Conservation (phyloP, 1,284 basidiomycete genomes). For the Exsudoporus floridanus region DNA sequence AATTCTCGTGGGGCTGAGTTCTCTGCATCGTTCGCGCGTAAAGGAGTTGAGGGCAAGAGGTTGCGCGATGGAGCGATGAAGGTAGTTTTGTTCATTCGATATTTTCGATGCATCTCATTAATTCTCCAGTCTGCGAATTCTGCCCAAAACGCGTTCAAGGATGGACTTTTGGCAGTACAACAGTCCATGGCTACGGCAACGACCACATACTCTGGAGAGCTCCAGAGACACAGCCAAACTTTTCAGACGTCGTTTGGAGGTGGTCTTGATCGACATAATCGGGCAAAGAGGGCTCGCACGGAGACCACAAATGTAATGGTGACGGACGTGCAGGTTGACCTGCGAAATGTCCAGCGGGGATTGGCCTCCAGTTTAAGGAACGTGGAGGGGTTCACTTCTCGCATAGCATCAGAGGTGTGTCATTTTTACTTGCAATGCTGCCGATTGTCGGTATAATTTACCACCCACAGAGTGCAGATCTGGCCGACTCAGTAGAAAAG, state of each 20-base stretch:
- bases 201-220: conserved; percentile 50
- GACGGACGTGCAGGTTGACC: conserved; percentile 51
- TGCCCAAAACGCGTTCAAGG: conserved; percentile 43
- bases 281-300: conserved; percentile 65
- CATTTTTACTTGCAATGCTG: neutral
- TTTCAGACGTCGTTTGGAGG: conserved; percentile 44
- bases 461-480: conserved; percentile 38
- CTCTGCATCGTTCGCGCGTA: conserved; percentile 44
- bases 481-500: conserved; percentile 41
- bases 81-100: conserved; percentile 38
- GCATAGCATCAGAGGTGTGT: conserved; percentile 52
- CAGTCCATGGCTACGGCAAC: conserved; percentile 47
- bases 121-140: conserved; percentile 43
- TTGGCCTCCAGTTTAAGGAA: conserved; percentile 51
- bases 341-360: conserved; percentile 48
- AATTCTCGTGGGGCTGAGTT: conserved; percentile 43
- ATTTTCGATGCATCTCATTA: conserved; percentile 16
- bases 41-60: conserved; percentile 52
- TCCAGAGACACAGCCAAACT: conserved; percentile 50
- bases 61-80: conserved; percentile 59
- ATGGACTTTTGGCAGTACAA: conserved; percentile 48
- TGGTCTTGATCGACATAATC: conserved; percentile 59
- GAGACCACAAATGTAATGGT: conserved; percentile 55
- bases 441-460: conserved; percentile 1
- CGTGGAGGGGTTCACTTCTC: conserved; percentile 46